These are phyloP conservation scores for Termitomyces sp. DNA, from an alignment of 768 basidiomycete genomes.

Conservation along the genomic window DNA sequence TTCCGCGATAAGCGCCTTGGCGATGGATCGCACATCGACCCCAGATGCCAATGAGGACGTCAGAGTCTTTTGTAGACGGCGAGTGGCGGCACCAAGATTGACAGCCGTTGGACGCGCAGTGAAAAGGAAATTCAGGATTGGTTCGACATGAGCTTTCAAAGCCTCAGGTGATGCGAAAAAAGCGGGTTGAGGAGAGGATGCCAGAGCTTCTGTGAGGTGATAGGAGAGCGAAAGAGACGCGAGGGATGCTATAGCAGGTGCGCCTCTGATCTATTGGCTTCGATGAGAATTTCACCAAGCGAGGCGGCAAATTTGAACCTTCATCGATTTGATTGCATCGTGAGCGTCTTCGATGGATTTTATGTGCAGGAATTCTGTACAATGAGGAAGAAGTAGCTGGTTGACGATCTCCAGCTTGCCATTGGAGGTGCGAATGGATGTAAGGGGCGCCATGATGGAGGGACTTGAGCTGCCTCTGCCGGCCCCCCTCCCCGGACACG, in stretches of 20 bases:
- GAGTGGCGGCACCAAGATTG: constrained; percentile 85
- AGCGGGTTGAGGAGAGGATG: constrained; percentile 41
- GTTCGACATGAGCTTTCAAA: constrained; percentile 52
- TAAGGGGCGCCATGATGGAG: constrained; percentile 33
- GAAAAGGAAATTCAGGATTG: constrained; percentile 67
- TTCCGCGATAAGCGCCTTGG: constrained; percentile 63
- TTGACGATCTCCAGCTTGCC: constrained; percentile 79
- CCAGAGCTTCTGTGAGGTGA: constrained; percentile 53
- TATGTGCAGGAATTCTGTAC: constrained; percentile 60
- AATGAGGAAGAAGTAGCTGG: constrained; percentile 83
- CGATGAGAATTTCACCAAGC: constrained; percentile 3
- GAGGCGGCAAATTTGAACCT: constrained; percentile 41
- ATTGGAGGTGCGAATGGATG: constrained; percentile 37
- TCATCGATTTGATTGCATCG: constrained; percentile 96
- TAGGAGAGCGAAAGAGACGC: constrained; percentile 78
- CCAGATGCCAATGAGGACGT: constrained; percentile 37
- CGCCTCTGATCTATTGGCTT: constrained; percentile 62
- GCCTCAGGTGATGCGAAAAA: constrained; percentile 51
- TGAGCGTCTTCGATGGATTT: constrained; percentile 79
- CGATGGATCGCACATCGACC: constrained; percentile 43
- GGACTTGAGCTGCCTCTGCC: too few relatives aligned
- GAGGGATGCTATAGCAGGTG: constrained; percentile 92
- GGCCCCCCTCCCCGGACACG: too few relatives aligned
- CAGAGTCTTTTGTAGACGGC: constrained; percentile 60
- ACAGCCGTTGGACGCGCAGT: constrained; percentile 95